Evolutionary conservation across 768 basidiomycete species (phyloP).

Genomic region (Lentinula edodes): DNA sequence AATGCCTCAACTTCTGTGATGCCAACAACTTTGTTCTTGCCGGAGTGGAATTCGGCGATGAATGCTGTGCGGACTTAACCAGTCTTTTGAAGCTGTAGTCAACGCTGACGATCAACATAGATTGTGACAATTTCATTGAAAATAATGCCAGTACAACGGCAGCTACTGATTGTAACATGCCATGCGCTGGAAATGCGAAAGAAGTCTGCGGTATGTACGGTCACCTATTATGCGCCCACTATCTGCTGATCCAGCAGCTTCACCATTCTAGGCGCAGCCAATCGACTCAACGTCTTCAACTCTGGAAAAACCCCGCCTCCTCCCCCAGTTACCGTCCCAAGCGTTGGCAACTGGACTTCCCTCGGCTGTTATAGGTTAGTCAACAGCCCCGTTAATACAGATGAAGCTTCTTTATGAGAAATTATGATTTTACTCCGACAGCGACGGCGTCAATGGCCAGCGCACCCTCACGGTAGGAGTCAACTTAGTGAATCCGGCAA

Average conservation of each 20-base stretch:
- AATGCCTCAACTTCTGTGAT: constrained; percentile 44
- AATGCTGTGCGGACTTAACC: constrained; percentile 46
- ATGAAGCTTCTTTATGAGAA: constrained; percentile 13
- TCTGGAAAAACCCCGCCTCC: constrained; percentile 53
- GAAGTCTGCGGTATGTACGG: constrained; percentile 48
- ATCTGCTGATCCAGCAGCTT: background rate
- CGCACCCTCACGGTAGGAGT: constrained; percentile 34
- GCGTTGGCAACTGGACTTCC: constrained; percentile 58
- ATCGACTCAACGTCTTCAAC: constrained; percentile 59
- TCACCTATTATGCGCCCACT: no score
- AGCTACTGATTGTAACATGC: constrained; percentile 50
- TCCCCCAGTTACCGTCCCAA: constrained; percentile 45
- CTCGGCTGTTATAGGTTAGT: constrained; percentile 72
- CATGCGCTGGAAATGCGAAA: constrained; percentile 52
- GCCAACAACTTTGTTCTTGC: constrained; percentile 52
- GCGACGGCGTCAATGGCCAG: constrained; percentile 37
- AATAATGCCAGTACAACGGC: constrained; percentile 40
- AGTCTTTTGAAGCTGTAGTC: background rate
- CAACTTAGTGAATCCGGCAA: constrained; percentile 36
- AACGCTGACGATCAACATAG: constrained; percentile 25
- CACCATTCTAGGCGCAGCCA: constrained; percentile 26
- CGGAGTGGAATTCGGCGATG: constrained; percentile 59
- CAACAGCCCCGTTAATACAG: no score
- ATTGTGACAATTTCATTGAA: constrained; percentile 55
- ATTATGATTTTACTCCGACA: constrained; percentile 15